Evolutionary conservation across 2,329 filamentous ascomycete genomes (phyloP).

Genomic region (Stemphylium vesicarium): DNA sequence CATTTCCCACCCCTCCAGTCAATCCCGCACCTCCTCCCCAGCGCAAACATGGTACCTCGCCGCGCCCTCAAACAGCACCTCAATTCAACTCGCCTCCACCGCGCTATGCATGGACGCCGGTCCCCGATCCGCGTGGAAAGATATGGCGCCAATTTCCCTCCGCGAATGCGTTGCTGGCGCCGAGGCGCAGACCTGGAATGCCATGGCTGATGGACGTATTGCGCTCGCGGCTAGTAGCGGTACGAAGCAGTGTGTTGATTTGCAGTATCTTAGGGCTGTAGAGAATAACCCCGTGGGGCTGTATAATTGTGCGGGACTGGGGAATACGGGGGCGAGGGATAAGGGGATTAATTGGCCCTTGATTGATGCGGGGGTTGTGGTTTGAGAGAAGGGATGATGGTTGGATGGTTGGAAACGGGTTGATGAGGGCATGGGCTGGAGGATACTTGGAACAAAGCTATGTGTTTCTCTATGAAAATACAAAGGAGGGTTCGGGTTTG

Average conservation of each 20-base stretch:
- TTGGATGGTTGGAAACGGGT: no score
- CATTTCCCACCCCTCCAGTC: constrained; percentile 10
- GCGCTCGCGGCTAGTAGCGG: constrained; percentile 12
- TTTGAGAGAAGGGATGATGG: no score
- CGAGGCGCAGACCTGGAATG: constrained; percentile 35
- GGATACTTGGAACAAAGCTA: no score
- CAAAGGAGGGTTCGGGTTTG: no score
- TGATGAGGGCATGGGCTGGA: no score
- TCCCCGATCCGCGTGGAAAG: constrained; percentile 40
- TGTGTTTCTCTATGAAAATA: no score
- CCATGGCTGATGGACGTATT: constrained; percentile 39
- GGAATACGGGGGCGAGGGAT: constrained; percentile 39
- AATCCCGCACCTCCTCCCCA: constrained; percentile 30
- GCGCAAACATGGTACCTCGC: constrained; percentile 41
- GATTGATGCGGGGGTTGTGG: not conserved
- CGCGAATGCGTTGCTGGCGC: constrained; percentile 29
- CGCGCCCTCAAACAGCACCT: constrained; percentile 21
- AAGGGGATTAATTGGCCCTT: constrained; percentile 47
- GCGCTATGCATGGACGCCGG: constrained; percentile 41
- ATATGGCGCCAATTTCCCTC: constrained; percentile 39
- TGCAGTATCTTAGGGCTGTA: constrained; percentile 40
- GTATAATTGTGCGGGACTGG: constrained; percentile 39
- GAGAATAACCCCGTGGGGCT: constrained; percentile 43
- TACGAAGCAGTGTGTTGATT: constrained; percentile 35
- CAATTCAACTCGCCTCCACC: constrained; percentile 36